phyloP scores from a whole-genome alignment of 805 yeast species.

The Komagataella kurtzmanii region DNA sequence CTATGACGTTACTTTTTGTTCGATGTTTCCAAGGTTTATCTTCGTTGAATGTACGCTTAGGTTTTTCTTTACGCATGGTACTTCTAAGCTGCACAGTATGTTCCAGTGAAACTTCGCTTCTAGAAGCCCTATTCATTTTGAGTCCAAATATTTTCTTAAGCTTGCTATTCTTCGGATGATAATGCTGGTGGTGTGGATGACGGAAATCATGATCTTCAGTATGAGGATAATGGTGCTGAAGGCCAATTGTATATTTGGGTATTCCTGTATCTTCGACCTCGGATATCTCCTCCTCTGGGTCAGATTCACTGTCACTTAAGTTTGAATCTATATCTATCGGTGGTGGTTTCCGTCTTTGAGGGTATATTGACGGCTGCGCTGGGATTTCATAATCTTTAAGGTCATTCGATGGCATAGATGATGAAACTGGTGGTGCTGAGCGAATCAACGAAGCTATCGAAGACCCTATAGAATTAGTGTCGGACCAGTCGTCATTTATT shows the following conservation, averaged over 20 bases:
- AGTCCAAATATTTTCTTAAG: constrained; percentile 11
- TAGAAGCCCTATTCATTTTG: constrained; percentile 2
- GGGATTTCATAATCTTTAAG: neutral
- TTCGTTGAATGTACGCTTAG: constrained; percentile 47
- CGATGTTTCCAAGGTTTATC: constrained; percentile 94
- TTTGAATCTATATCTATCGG: neutral
- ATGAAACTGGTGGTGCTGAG: neutral
- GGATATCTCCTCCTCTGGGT: neutral
- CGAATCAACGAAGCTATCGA: neutral
- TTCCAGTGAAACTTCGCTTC: constrained; percentile 1
- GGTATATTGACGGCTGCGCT: neutral
- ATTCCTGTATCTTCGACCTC: neutral
- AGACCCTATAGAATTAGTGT: neutral
- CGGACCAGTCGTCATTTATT: neutral
- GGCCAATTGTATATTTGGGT: neutral
- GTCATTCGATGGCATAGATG: neutral
- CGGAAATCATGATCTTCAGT: neutral
- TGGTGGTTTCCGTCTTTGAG: neutral
- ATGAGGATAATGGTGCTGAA: neutral
- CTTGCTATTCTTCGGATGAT: constrained; percentile 10
- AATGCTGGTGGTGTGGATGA: constrained; percentile 12
- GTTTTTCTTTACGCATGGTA: constrained; percentile 32
- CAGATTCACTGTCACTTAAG: neutral
- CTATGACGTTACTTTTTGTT: constrained; percentile 32
- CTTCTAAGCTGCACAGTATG: constrained; percentile 29